Evolutionary conservation across 352 stramenopile species (phyloP).

Genomic region (Pythium utonaiense): DNA sequence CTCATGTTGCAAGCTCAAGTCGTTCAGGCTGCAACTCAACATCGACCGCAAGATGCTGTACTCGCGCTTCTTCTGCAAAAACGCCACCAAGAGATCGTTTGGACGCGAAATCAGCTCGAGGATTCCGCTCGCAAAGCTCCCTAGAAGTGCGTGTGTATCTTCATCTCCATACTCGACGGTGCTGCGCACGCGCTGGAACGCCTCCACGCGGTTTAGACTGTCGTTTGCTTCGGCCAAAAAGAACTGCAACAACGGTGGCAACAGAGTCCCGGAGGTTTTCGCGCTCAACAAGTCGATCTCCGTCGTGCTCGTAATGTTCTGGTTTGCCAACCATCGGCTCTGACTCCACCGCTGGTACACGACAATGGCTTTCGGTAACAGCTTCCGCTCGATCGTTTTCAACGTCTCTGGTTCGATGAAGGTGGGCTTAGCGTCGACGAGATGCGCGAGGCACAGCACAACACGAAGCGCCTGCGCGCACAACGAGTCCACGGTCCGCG

Average conservation of each 20-base stretch:
- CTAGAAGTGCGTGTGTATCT: constrained; percentile 50
- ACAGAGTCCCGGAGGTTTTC: constrained; percentile 45
- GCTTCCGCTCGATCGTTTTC: constrained; percentile 36
- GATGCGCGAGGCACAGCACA: constrained; percentile 60
- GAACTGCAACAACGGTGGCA: constrained; percentile 57
- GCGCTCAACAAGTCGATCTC: constrained; percentile 37
- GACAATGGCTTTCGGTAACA: constrained; percentile 56
- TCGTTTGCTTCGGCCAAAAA: constrained; percentile 60
- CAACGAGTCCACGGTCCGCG: constrained; percentile 62
- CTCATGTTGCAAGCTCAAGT: constrained; percentile 45
- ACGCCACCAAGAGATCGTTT: constrained; percentile 49
- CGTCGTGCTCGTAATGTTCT: constrained; percentile 48
- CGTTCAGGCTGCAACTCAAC: constrained; percentile 60
- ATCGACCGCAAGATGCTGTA: constrained; percentile 62
- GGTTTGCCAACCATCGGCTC: constrained; percentile 54
- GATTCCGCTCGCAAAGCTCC: constrained; percentile 52
- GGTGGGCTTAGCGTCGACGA: constrained; percentile 50
- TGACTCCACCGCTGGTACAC: constrained; percentile 73
- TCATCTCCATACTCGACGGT: constrained; percentile 43
- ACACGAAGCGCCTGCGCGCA: constrained; percentile 55
- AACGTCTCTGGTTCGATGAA: constrained; percentile 47
- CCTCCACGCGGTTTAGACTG: constrained; percentile 40
- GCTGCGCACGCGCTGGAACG: constrained; percentile 50
- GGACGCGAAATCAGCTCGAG: constrained; percentile 52
- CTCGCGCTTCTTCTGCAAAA: constrained; percentile 65